phyloP scores from a whole-genome alignment of 2,329 filamentous ascomycete genomes.

The Blumeria hordei region DNA sequence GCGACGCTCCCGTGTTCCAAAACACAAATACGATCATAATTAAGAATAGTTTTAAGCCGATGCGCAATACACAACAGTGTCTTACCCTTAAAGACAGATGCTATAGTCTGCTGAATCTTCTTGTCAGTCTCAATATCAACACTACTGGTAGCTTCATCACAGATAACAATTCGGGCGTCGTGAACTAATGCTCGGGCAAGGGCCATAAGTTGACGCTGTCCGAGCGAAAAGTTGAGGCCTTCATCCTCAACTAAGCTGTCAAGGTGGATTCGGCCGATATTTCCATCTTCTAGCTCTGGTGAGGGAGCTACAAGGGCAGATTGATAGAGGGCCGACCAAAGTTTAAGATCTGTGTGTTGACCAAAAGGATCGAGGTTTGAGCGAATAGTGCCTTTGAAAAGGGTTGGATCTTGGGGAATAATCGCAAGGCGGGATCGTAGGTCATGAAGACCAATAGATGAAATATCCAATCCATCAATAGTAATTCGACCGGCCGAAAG shows the following conservation, averaged over 20 bases:
- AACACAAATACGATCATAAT: conserved; percentile 87
- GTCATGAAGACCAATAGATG: conserved; percentile 49
- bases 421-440: conserved; percentile 55
- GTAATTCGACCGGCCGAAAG: conserved; percentile 35
- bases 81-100: conserved; percentile 59
- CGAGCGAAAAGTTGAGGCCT: conserved; percentile 85
- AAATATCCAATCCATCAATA: conserved; percentile 45
- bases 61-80: conserved; percentile 87
- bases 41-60: conserved; percentile 71
- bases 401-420: conserved; percentile 64
- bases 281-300: conserved; percentile 13
- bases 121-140: conserved; percentile 95
- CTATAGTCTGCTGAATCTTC: conserved; percentile 82
- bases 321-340: conserved; percentile 57
- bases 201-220: conserved; percentile 87
- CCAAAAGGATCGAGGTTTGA: conserved; percentile 61
- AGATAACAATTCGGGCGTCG: conserved; percentile 75
- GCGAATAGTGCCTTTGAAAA: conserved; percentile 60
- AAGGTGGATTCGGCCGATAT: conserved; percentile 45
- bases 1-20: conserved; percentile 81
- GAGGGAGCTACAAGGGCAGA: conserved; percentile 42
- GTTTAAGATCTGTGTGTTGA: conserved; percentile 52
- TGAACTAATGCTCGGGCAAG: conserved; percentile 76
- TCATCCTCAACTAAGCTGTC: conserved; percentile 79
- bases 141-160: conserved; percentile 81